Evolutionary conservation across 306 rosid species (phyloP).

Genomic region (Cucurbita argyrosperma): DNA sequence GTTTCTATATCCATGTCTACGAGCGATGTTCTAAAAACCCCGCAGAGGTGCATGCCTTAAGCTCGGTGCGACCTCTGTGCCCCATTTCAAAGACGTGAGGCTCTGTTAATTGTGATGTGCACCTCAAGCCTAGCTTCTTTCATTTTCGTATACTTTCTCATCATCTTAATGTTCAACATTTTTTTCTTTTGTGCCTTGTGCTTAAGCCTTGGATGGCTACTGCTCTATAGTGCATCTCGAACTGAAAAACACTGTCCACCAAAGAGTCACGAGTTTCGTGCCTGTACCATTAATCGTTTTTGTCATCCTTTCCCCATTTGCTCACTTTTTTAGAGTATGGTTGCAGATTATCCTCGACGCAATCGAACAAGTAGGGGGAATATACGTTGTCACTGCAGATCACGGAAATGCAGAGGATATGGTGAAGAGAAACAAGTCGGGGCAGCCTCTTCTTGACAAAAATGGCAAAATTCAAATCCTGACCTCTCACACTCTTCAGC

Average conservation of each 20-base stretch:
- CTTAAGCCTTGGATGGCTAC: too few species aligned
- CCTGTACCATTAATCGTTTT: neutral
- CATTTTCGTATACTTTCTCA: too few species aligned
- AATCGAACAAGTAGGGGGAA: slow-evolving; percentile 87
- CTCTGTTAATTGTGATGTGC: too few species aligned
- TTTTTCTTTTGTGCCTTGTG: too few species aligned
- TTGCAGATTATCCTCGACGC: slow-evolving; percentile 85
- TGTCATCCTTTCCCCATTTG: neutral
- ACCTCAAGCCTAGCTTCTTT: too few species aligned
- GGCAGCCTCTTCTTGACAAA: slow-evolving; percentile 73
- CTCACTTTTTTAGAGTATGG: neutral
- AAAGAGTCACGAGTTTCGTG: neutral
- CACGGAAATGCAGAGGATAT: slow-evolving; percentile 98
- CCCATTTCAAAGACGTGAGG: too few species aligned
- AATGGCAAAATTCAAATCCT: slow-evolving; percentile 76
- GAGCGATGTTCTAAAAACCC: too few species aligned
- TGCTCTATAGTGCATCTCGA: too few species aligned
- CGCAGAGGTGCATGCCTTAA: too few species aligned
- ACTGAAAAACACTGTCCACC: too few species aligned
- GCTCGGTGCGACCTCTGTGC: too few species aligned
- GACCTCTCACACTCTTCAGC: slow-evolving; percentile 91
- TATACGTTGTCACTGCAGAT: slow-evolving; percentile 94
- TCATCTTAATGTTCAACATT: too few species aligned
- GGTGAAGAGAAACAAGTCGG: slow-evolving; percentile 86
- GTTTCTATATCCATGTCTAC: neutral